These are phyloP conservation scores for Sphaerosporella brunnea DNA, from an alignment of 495 filamentous ascomycete species.

Conservation along the genomic window DNA sequence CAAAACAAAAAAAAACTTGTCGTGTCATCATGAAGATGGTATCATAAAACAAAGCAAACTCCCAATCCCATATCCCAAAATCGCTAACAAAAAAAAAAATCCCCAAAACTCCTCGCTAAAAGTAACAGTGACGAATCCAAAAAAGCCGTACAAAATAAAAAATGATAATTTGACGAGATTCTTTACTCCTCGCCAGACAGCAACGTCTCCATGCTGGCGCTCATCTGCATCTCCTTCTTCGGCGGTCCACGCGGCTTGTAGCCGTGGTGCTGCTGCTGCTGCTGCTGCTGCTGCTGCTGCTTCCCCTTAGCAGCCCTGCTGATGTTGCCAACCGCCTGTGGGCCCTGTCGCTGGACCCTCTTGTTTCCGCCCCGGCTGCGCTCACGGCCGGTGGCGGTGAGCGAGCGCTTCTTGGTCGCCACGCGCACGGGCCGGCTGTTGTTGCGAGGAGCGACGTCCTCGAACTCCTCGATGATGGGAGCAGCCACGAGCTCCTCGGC, in stretches of 20 bases:
- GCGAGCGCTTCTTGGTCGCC: conserved; percentile 14
- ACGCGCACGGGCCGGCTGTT: conserved; percentile 9
- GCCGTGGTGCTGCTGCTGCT: neutral
- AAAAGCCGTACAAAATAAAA: neutral
- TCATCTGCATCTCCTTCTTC: conserved; percentile 13
- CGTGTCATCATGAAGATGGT: too few species aligned
- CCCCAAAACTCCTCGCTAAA: conserved; percentile 8
- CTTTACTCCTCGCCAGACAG: conserved; percentile 23
- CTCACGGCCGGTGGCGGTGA: neutral
- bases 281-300: too few species aligned
- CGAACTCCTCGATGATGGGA: conserved; percentile 4
- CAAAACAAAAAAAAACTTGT: too few species aligned
- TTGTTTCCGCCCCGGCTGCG: neutral
- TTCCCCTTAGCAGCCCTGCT: neutral
- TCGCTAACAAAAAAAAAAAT: neutral
- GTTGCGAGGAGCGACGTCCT: neutral
- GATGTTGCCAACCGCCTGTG: neutral
- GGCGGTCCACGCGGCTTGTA: neutral
- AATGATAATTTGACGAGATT: too few species aligned
- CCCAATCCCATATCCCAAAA: neutral
- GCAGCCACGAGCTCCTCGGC: conserved; percentile 5
- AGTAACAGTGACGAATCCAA: conserved; percentile 7
- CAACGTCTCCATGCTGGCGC: conserved; percentile 25
- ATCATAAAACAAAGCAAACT: too few species aligned
- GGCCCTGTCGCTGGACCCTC: neutral